Base-by-base conservation (phyloP, 2,329 filamentous ascomycete species). In the Pseudogymnoascus sp. region DNA sequence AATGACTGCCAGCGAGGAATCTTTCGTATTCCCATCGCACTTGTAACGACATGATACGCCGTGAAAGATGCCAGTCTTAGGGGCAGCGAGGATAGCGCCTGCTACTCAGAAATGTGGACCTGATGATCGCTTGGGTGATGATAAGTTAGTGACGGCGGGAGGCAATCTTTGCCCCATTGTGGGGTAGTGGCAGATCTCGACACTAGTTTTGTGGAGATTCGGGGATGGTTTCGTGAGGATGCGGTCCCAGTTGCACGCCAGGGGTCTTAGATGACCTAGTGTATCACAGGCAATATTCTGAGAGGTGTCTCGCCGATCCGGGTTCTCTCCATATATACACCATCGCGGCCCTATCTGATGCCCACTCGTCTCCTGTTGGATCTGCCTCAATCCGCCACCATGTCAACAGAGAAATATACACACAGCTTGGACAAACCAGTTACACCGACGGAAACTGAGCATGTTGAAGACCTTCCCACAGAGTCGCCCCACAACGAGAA, bases 361-460 rank as follows among this genome's bases (percentile, higher is more conserved):
- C 10, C n/a, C n/a, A 57, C 50, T 21, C 6, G 28, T 21, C 8
- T 31, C 50, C 35, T 57, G 17, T 21, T 33, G n/a, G n/a, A 57
- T 9, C 9, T 57, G 28, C 35, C 50, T 57, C 28, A 13, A 57
- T 33, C 28, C 5, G 50, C 13, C 31, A 57, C 10, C 17, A 57
- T 57, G 50, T 57, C 50, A 57, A 17, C 28, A 57, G 50, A 57
- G 17, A 57, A 57, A 57, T 57, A 28, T 35, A 57, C 50, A 21
- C 28, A 35, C n/a, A 57, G 50, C 26, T 21, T 57, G 50, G 50
- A 57, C 28, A 57, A 57, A 21, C 50, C 33, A 21, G 28, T 21
- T 13, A 57, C 50, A 35, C 50, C 50, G 11, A 17, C 28, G 11
- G 28, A 28, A 33, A 21, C 28, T 33, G 28, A 35, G 17, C 50